These are phyloP conservation scores for Stachybotrys elegans DNA, from an alignment of 2,329 filamentous ascomycete genomes.

Conservation along the genomic window DNA sequence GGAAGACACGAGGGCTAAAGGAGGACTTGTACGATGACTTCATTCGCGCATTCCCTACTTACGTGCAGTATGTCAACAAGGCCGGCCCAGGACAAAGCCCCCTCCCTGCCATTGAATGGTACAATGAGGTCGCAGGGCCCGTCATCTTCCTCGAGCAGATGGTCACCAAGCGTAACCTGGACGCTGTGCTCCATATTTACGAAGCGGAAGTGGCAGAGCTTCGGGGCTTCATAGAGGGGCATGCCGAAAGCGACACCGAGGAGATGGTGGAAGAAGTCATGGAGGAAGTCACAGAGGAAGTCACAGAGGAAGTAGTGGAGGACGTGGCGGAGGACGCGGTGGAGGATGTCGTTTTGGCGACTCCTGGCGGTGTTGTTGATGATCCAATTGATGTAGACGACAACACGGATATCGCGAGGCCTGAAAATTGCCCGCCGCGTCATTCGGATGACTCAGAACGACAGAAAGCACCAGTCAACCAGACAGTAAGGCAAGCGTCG, in stretches of 20 bases:
- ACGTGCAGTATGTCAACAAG: slow-evolving; percentile 32
- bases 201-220: slow-evolving; percentile 22
- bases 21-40: slow-evolving; percentile 49
- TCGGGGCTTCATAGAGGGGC: slow-evolving; percentile 10
- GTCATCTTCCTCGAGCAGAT: slow-evolving; percentile 25
- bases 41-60: slow-evolving; percentile 39
- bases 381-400: slow-evolving; percentile 13
- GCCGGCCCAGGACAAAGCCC: slow-evolving; percentile 18
- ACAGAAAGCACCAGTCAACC: too few species aligned
- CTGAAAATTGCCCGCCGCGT: background rate
- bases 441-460: slow-evolving; percentile 9
- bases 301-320: background rate
- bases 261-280: too few species aligned
- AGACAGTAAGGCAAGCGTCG: too few species aligned
- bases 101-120: slow-evolving; percentile 38
- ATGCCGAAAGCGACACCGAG: background rate
- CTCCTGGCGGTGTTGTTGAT: slow-evolving; percentile 1
- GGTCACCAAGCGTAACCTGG: slow-evolving; percentile 29
- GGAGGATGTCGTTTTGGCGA: background rate
- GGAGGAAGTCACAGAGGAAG: background rate
- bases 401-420: slow-evolving; percentile 4
- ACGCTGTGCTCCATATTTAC: slow-evolving; percentile 27
- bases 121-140: slow-evolving; percentile 21
- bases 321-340: too few species aligned
- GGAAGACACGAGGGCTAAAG: slow-evolving; percentile 26